phyloP scores from a whole-genome alignment of 1,284 basidiomycete species.

The Naganishia liquefaciens region DNA sequence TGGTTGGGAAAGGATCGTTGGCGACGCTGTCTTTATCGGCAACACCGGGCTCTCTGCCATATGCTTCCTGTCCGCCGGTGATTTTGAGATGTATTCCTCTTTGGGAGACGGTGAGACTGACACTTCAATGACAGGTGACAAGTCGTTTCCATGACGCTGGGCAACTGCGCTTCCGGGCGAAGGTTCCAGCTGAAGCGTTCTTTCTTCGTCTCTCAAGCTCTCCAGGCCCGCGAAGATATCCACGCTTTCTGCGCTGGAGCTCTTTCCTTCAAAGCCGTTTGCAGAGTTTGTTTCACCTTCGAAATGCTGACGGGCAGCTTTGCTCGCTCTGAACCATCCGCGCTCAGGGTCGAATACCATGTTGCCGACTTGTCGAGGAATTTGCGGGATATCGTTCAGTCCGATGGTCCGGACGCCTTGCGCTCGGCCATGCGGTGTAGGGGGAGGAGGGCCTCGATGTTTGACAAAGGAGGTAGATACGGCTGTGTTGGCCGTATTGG shows the following conservation, averaged over 20 bases:
- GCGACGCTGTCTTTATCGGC: too few relatives aligned
- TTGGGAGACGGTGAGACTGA: slow-evolving; percentile 11
- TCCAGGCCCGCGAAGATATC: slow-evolving; percentile 86
- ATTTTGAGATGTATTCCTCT: slow-evolving; percentile 15
- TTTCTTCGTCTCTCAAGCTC: slow-evolving; percentile 57
- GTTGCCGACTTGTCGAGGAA: slow-evolving; percentile 74
- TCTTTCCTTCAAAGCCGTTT: slow-evolving; percentile 37
- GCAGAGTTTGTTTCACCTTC: slow-evolving; percentile 46
- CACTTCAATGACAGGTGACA: slow-evolving; percentile 18
- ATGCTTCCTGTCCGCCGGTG: too few relatives aligned
- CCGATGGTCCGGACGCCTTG: slow-evolving; percentile 60
- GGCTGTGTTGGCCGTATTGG: slow-evolving; percentile 60
- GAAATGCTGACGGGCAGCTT: neutral
- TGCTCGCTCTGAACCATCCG: slow-evolving; percentile 72
- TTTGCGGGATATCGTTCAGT: slow-evolving; percentile 66
- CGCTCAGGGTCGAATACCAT: slow-evolving; percentile 80
- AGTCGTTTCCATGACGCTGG: slow-evolving; percentile 15
- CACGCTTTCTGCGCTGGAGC: slow-evolving; percentile 62
- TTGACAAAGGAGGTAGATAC: slow-evolving; percentile 79
- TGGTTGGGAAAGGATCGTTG: too few relatives aligned
- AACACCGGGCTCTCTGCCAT: neutral
- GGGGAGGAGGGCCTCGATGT: slow-evolving; percentile 66
- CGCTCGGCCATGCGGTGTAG: slow-evolving; percentile 31
- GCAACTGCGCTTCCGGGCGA: slow-evolving; percentile 7
- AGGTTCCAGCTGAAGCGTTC: slow-evolving; percentile 12